Conservation (phyloP, 73 alveolate species). For the Symbiodinium pilosum region DNA sequence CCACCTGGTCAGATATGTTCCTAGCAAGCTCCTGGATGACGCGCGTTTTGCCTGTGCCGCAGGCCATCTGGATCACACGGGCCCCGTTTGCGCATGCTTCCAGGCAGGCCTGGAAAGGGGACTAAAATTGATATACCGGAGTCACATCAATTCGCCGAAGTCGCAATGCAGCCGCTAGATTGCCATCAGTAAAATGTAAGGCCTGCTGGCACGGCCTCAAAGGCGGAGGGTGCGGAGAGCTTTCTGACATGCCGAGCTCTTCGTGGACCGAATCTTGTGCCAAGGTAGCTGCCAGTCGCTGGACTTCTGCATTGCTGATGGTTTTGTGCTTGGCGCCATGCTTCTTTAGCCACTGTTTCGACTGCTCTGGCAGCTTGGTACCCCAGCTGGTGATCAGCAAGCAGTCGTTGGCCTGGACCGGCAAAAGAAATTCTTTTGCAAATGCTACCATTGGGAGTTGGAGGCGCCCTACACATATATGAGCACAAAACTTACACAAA, state of each 20-base stretch:
- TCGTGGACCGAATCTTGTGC: not conserved
- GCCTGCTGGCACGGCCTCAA: not conserved
- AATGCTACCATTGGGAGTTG: no score
- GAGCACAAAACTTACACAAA: no score
- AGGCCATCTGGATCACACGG: conserved; percentile 65
- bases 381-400: conserved; percentile 24
- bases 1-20: conserved; percentile 27
- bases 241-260: not conserved
- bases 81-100: conserved; percentile 82
- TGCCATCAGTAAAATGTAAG: no score
- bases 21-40: conserved; percentile 57
- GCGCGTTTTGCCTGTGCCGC: conserved; percentile 68
- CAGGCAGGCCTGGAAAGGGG: conserved; percentile 65
- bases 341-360: not conserved
- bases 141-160: no score
- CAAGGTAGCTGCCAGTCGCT: not conserved
- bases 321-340: not conserved
- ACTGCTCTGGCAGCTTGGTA: not conserved
- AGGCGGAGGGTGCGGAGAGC: not conserved
- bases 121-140: no score
- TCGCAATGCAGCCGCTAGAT: no score
- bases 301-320: not conserved
- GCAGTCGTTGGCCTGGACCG: not conserved
- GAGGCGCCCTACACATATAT: no score
- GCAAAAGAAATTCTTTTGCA: no score